Percentiles rank a stretch among this genome's conserved stretches.
Evolutionary conservation across 2,329 filamentous ascomycete genomes (phyloP).

Genomic region (Aspergillus sp.): DNA sequence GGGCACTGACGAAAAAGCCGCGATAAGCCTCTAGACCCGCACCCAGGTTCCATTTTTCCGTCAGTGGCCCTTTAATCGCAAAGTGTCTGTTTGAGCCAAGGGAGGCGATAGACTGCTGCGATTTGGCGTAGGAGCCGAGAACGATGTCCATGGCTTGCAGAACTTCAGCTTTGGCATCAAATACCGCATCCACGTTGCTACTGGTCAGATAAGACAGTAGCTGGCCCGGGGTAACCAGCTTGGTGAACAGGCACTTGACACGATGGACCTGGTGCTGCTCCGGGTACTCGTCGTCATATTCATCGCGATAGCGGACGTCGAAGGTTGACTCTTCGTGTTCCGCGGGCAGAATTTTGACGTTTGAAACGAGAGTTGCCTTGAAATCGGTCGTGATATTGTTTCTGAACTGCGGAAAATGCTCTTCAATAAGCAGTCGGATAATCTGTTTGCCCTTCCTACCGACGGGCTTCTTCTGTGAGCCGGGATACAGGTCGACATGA

Average conservation of each 20-base stretch:
- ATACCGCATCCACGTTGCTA: constrained; percentile 32
- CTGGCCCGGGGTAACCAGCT: constrained; percentile 36
- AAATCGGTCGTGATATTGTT: constrained; percentile 41
- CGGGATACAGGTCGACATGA: constrained; percentile 32
- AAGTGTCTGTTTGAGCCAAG: constrained; percentile 57
- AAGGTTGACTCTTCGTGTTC: constrained; percentile 16
- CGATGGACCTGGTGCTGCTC: constrained; percentile 33
- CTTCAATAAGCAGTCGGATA: constrained; percentile 46
- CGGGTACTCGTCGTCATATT: constrained; percentile 34
- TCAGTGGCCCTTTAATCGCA: constrained; percentile 32
- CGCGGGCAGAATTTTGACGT: constrained; percentile 20
- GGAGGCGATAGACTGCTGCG: constrained; percentile 39
- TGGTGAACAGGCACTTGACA: constrained; percentile 35
- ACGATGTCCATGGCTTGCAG: constrained; percentile 61
- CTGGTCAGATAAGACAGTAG: constrained; percentile 47
- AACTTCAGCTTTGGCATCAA: constrained; percentile 48
- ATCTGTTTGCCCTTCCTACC: constrained; percentile 49
- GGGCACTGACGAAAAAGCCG: constrained; percentile 63
- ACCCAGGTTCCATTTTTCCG: constrained; percentile 43
- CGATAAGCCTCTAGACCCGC: constrained; percentile 57
- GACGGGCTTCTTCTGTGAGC: constrained; percentile 24
- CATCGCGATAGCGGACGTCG: constrained; percentile 34
- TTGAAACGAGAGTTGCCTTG: constrained; percentile 37
- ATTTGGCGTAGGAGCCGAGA: constrained; percentile 50
- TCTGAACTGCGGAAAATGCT: constrained; percentile 28